phyloP scores from a whole-genome alignment of 495 filamentous ascomycete species.

The Parathielavia appendiculata region DNA sequence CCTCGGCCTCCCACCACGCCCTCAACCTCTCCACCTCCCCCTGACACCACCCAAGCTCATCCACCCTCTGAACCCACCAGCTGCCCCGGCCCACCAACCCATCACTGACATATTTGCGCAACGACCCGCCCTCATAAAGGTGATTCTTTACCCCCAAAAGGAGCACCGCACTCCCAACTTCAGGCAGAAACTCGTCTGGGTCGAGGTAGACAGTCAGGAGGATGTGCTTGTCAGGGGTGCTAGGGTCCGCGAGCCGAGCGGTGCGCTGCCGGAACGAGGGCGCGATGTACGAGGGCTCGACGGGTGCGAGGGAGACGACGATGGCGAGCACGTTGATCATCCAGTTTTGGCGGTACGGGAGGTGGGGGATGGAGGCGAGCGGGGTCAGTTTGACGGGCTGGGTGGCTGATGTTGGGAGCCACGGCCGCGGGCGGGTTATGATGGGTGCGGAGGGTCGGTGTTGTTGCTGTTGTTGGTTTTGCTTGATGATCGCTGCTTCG shows the following conservation, averaged over 20 bases:
- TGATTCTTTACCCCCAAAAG: slow-evolving; percentile 47
- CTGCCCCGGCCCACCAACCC: slow-evolving; percentile 22
- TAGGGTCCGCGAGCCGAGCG: slow-evolving; percentile 39
- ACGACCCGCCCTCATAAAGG: slow-evolving; percentile 40
- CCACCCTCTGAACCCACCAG: slow-evolving; percentile 41
- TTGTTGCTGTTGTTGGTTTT: background rate
- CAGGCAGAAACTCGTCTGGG: slow-evolving; percentile 37
- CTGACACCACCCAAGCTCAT: slow-evolving; percentile 37
- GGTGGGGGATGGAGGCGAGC: slow-evolving; percentile 37
- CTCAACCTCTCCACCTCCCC: slow-evolving; percentile 35
- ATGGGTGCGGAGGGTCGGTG: background rate
- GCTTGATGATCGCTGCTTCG: slow-evolving; percentile 15
- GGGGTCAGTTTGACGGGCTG: slow-evolving; percentile 39
- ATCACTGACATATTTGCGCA: slow-evolving; percentile 47
- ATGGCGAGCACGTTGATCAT: slow-evolving; percentile 44
- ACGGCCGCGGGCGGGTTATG: slow-evolving; percentile 11
- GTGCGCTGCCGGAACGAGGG: slow-evolving; percentile 40
- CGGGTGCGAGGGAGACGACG: slow-evolving; percentile 35
- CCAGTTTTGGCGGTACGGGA: slow-evolving; percentile 48
- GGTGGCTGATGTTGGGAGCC: slow-evolving; percentile 26
- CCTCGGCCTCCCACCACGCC: slow-evolving; percentile 37
- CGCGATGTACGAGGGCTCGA: slow-evolving; percentile 34
- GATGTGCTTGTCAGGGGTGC: slow-evolving; percentile 40
- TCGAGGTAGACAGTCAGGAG: slow-evolving; percentile 43
- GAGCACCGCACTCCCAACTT: slow-evolving; percentile 39